phyloP scores from a whole-genome alignment of 768 basidiomycete species.

The Lentinula guzmanii region DNA sequence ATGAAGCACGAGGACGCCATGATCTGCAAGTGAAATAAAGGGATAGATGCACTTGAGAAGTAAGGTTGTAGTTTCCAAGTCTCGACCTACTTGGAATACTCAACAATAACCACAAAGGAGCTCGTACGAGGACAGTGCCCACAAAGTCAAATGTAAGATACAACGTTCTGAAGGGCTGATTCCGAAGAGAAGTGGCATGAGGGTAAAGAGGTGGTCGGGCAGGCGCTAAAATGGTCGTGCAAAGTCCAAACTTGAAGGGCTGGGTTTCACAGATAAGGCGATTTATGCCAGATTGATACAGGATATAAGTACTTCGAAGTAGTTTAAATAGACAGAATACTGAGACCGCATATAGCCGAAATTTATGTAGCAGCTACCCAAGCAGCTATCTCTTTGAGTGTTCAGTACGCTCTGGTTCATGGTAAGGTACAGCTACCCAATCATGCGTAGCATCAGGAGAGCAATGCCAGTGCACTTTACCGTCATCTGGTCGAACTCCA shows the following conservation, averaged over 20 bases:
- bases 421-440: slow-evolving; percentile 41
- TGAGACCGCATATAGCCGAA: not conserved
- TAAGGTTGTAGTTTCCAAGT: not conserved
- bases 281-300: not conserved
- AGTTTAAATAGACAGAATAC: too few species aligned
- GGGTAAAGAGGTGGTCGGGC: not conserved
- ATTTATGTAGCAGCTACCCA: slow-evolving; percentile 47
- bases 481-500: slow-evolving; percentile 28
- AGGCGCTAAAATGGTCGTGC: not conserved
- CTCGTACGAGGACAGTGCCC: slow-evolving; percentile 31
- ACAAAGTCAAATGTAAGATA: slow-evolving; percentile 39
- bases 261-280: not conserved
- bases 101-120: slow-evolving; percentile 42
- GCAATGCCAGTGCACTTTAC: slow-evolving; percentile 42
- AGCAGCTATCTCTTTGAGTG: slow-evolving; percentile 39
- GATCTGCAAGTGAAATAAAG: slow-evolving; percentile 18
- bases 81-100: slow-evolving; percentile 25
- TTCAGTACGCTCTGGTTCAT: slow-evolving; percentile 48
- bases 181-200: slow-evolving; percentile 25
- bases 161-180: slow-evolving; percentile 44
- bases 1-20: slow-evolving; percentile 38
- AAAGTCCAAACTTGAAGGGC: not conserved
- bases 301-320: not conserved
- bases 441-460: slow-evolving; percentile 50
- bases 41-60: not conserved